Percentiles rank a stretch among this genome's conserved stretches.
phyloP scores from a whole-genome alignment of 352 stramenopile genomes.

The Phytophthora citrophthora region DNA sequence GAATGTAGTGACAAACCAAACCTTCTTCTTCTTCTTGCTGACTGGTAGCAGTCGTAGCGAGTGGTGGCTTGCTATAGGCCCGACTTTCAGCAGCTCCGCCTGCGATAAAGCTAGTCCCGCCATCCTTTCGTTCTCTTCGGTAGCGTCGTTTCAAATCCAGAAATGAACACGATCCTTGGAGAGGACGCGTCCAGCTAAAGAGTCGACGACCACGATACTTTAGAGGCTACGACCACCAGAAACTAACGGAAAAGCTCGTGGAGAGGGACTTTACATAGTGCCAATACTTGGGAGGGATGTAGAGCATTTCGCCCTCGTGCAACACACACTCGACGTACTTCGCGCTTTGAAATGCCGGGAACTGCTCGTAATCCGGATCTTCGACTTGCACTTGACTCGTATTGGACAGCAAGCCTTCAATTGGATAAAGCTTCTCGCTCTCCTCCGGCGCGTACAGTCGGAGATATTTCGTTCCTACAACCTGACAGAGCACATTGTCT shows the following conservation, averaged over 20 bases:
- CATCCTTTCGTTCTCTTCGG: slow-evolving; percentile 22
- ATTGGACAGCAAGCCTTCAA: slow-evolving; percentile 87
- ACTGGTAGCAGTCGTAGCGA: slow-evolving; percentile 80
- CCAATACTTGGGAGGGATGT: slow-evolving; percentile 90
- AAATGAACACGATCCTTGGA: slow-evolving; percentile 24
- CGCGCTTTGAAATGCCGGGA: slow-evolving; percentile 56
- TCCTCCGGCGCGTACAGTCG: slow-evolving; percentile 76
- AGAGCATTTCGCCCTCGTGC: slow-evolving; percentile 81
- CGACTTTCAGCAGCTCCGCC: slow-evolving; percentile 83
- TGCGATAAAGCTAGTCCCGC: slow-evolving; percentile 63
- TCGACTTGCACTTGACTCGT: slow-evolving; percentile 83
- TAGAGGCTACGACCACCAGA: slow-evolving; percentile 64
- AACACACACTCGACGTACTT: slow-evolving; percentile 79
- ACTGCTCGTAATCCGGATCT: slow-evolving; percentile 48
- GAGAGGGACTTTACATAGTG: slow-evolving; percentile 87
- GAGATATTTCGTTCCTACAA: slow-evolving; percentile 86
- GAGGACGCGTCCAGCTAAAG: slow-evolving; percentile 11
- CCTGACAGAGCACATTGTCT: slow-evolving; percentile 91
- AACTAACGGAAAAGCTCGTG: slow-evolving; percentile 86
- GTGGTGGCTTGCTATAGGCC: slow-evolving; percentile 75
- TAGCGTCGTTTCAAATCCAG: slow-evolving; percentile 14
- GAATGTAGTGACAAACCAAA: slow-evolving; percentile 8
- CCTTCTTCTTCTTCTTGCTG: slow-evolving; percentile 90
- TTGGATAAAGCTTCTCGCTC: slow-evolving; percentile 79
- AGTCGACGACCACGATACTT: slow-evolving; percentile 2